Percentiles rank a stretch among this genome's conserved stretches.
phyloP scores from a whole-genome alignment of 75 land plant genomes.

The Cryptomeria japonica region DNA sequence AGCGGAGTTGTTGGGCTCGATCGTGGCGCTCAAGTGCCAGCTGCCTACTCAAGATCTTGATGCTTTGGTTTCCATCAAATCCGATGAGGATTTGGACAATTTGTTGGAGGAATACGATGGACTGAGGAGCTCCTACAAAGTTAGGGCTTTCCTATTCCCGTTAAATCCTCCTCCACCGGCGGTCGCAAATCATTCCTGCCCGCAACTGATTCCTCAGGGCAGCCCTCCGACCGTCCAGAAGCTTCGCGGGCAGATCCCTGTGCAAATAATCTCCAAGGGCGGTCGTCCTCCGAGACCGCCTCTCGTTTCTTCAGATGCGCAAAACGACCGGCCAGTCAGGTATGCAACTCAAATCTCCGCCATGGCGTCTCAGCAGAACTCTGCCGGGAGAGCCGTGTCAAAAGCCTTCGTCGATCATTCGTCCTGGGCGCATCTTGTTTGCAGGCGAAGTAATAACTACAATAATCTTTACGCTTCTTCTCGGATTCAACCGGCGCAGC shows the following conservation, averaged over 20 bases:
- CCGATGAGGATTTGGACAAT: constrained; percentile 71
- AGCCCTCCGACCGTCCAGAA: background rate
- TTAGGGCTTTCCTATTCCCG: background rate
- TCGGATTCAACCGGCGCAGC: background rate
- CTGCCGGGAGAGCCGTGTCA: background rate
- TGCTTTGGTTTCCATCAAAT: constrained; percentile 63
- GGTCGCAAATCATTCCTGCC: background rate
- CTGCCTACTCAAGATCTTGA: constrained; percentile 74
- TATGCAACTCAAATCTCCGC: background rate
- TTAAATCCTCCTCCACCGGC: background rate
- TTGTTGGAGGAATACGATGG: constrained; percentile 63
- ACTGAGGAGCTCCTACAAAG: background rate
- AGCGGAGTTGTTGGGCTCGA: constrained; percentile 32
- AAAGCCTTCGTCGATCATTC: background rate
- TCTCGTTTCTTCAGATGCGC: background rate
- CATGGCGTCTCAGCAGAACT: background rate
- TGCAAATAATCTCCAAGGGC: background rate
- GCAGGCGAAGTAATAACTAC: background rate
- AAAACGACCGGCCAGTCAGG: background rate
- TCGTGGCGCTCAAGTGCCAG: constrained; percentile 54
- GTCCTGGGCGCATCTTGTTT: background rate
- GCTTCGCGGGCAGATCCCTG: background rate
- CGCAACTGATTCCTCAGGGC: background rate
- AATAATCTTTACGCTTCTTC: too few species aligned
- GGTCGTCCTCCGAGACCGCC: background rate